Evolutionary conservation across 768 basidiomycete species (phyloP), one percentile per base, ranked within the genome.

Genomic region (Lactarius tabidus): DNA sequence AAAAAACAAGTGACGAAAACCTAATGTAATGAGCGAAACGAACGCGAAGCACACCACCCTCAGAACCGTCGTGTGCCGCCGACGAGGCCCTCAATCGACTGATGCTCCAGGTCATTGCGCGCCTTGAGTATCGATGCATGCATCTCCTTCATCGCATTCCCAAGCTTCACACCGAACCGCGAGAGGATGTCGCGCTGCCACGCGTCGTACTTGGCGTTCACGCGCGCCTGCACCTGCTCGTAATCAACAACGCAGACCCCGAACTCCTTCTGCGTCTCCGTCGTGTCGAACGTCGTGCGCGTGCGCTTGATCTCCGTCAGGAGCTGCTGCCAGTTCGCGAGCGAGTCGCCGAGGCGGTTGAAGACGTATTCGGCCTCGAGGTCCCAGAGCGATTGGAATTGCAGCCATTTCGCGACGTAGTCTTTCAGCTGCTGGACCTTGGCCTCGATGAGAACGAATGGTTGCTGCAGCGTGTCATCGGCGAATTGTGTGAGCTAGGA

Each of bases 361-460:
- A n/a, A n/a, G 38, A 99, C 95, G 73, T 91, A 90, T 82, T 98
- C 96, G 33, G 95, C 85, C 76, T 98, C 95, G 48, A 98, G 86
- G 74, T 99, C 97, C 97, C 97, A 98, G 0, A 98, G 81, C 0
- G 96, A 96, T 76, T 98, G 97, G 84, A 99, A 98, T 72, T 96
- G 95, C 0, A 99, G 84, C 97, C 97, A 99, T 78, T 97, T 97
- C 64, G 83, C 91, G 57, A 98, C 94, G 76, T 99, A 99, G 54
- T 89, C 88, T 70, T 88, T n/a, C 60, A 99, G 82, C 66, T 92
- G 86, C 63, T 90, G 88, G 17, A 95, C 87, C 76, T 97, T 97
- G 70, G 76, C 79, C 76, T 98, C 95, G 71, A 99, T 89, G 29
- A 97, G 80, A 0, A 83, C 76, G 75, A 99, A 94, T 0, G 96